Evolutionary conservation across 176 grass and related monocot genomes (phyloP).

Genomic region (Oryza rufipogon): DNA sequence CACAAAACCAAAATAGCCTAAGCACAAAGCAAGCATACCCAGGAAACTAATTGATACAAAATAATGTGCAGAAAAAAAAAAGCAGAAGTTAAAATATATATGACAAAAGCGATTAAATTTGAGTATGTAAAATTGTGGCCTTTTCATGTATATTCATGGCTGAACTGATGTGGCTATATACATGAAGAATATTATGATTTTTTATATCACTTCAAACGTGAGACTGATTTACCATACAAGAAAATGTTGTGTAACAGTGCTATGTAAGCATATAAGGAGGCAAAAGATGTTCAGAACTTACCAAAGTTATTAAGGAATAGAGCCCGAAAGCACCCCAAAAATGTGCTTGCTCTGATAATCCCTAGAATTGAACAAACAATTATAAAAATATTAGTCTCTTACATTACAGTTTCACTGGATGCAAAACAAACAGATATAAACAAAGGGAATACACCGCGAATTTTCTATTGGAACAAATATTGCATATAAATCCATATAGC

Average conservation of each 20-base stretch:
- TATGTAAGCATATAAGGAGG: conserved; percentile 15
- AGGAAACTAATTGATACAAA: conserved; percentile 15
- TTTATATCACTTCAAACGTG: conserved; percentile 15
- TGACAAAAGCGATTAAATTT: conserved; percentile 13
- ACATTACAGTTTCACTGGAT: conserved; percentile 6
- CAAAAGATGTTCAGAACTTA: conserved; percentile 52
- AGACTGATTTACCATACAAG: conserved; percentile 19
- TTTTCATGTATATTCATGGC: not conserved
- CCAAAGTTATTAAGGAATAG: conserved; percentile 80
- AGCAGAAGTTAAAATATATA: not conserved
- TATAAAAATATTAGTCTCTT: conserved; percentile 25
- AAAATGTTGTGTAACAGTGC: conserved; percentile 28
- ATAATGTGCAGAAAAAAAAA: conserved; percentile 7
- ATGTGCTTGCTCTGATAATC: conserved; percentile 65
- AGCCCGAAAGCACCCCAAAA: conserved; percentile 96
- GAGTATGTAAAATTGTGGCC: not conserved
- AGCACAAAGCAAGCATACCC: not conserved
- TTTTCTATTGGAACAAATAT: conserved; percentile 1
- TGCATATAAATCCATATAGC: not conserved
- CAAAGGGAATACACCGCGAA: not conserved
- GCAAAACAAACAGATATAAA: not conserved
- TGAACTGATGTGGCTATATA: not conserved
- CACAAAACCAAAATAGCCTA: conserved; percentile 29
- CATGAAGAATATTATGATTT: conserved; percentile 1
- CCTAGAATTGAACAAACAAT: conserved; percentile 49